phyloP scores from a whole-genome alignment of 306 rosid genomes.

The Fragaria nilgerrensis region DNA sequence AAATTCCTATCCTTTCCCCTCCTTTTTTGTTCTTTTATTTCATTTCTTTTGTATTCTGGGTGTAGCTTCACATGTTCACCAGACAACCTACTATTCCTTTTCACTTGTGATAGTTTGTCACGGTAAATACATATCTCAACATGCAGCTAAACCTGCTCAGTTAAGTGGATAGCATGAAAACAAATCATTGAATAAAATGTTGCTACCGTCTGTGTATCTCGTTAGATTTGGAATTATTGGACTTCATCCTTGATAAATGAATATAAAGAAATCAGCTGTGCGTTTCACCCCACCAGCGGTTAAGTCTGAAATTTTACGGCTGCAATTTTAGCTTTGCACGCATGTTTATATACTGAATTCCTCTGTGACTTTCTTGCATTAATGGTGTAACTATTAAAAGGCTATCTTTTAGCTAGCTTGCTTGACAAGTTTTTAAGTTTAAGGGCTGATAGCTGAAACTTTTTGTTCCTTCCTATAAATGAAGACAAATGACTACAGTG shows the following conservation, averaged over 20 bases:
- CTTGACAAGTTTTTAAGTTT: neutral
- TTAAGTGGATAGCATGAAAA: constrained; percentile 1
- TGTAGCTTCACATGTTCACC: neutral
- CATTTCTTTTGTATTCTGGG: neutral
- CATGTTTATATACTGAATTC: neutral
- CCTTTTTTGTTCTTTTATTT: neutral
- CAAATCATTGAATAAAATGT: neutral
- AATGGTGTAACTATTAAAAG: neutral
- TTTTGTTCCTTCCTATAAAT: constrained; percentile 18
- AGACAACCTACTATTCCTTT: neutral
- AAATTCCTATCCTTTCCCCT: neutral
- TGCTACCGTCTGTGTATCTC: neutral
- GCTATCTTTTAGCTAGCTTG: neutral
- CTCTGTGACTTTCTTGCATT: neutral
- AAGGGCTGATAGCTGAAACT: constrained; percentile 8
- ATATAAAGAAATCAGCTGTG: neutral
- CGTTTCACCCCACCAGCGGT: neutral
- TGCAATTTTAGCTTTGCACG: neutral
- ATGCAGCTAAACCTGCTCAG: neutral
- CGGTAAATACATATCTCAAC: constrained; percentile 2
- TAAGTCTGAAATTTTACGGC: neutral
- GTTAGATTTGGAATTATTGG: neutral
- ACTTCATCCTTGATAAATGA: neutral
- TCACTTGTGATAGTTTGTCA: neutral
- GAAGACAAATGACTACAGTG: constrained; percentile 95